Conservation (phyloP, 1,284 basidiomycete genomes). For the Malassezia pachydermatis region DNA sequence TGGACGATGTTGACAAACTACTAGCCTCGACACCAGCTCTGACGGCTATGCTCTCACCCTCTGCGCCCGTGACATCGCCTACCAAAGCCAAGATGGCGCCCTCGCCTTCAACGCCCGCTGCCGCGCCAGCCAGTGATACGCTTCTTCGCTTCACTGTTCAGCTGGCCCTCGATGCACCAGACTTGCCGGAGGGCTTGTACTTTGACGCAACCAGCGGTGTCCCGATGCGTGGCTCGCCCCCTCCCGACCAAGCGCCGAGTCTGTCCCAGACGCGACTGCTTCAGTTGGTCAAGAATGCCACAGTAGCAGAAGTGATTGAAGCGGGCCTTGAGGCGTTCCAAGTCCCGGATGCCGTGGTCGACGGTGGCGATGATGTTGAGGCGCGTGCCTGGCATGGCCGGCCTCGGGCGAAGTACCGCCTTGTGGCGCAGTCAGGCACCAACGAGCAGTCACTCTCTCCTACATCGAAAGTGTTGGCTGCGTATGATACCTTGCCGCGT, state of each 20-base stretch:
- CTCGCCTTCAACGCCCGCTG: neutral
- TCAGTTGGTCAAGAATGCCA: slow-evolving; percentile 74
- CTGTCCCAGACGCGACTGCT: slow-evolving; percentile 25
- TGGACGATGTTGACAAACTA: neutral
- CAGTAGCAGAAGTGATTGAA: slow-evolving; percentile 91
- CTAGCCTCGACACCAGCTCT: neutral
- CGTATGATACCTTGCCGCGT: slow-evolving; percentile 58
- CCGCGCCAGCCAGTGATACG: neutral
- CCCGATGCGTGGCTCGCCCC: neutral
- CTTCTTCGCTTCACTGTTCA: slow-evolving; percentile 69
- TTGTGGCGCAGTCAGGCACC: slow-evolving; percentile 48
- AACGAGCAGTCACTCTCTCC: slow-evolving; percentile 27
- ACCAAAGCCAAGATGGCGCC: neutral
- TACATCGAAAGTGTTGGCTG: slow-evolving; percentile 55
- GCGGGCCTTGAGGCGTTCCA: slow-evolving; percentile 81
- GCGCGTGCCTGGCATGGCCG: slow-evolving; percentile 72
- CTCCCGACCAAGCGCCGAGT: slow-evolving; percentile 58
- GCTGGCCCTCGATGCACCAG: slow-evolving; percentile 71
- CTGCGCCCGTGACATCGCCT: neutral
- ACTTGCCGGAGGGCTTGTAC: slow-evolving; percentile 81
- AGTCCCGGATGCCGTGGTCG: slow-evolving; percentile 85
- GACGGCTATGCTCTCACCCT: neutral
- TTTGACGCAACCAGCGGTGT: slow-evolving; percentile 77
- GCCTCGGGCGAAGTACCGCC: slow-evolving; percentile 65
- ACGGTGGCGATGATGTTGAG: slow-evolving; percentile 93